Conservation (phyloP, 805 yeast species). For the Candida oleophila region DNA sequence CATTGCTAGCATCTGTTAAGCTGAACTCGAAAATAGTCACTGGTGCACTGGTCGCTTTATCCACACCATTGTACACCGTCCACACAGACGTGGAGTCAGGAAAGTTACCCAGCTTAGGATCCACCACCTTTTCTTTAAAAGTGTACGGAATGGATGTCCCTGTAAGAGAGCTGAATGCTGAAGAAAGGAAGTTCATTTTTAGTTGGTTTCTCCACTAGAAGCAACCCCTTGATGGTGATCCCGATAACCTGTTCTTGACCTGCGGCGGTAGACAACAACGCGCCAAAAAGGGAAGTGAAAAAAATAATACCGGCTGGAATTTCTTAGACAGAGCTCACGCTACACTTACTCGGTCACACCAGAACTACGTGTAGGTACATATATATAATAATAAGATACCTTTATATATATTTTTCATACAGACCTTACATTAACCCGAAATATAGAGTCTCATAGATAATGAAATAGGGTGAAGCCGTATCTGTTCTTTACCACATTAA, state of each 20-base stretch:
- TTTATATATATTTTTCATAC: too few species aligned
- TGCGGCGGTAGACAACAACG: not conserved
- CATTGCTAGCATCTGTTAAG: constrained; percentile 34
- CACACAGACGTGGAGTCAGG: constrained; percentile 48
- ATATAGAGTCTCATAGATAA: too few species aligned
- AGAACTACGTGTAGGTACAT: too few species aligned
- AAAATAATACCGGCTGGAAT: too few species aligned
- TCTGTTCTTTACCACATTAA: too few species aligned
- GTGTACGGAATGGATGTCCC: constrained; percentile 60
- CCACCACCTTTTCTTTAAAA: constrained; percentile 44
- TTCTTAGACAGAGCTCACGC: too few species aligned
- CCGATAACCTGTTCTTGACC: not conserved
- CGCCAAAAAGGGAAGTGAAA: not conserved
- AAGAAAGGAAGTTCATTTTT: constrained; percentile 69
- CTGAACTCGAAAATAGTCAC: constrained; percentile 71
- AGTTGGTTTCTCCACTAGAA: too few species aligned
- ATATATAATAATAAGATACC: too few species aligned
- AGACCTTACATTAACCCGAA: too few species aligned
- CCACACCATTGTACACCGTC: constrained; percentile 60
- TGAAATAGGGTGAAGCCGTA: too few species aligned
- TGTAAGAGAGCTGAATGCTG: constrained; percentile 56
- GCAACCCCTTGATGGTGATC: too few species aligned
- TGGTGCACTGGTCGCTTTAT: constrained; percentile 47
- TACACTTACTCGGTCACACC: too few species aligned
- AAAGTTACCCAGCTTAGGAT: constrained; percentile 16